These are phyloP conservation scores for Adansonia rubrostipa DNA, from an alignment of 441 rosid species.

Conservation along the genomic window DNA sequence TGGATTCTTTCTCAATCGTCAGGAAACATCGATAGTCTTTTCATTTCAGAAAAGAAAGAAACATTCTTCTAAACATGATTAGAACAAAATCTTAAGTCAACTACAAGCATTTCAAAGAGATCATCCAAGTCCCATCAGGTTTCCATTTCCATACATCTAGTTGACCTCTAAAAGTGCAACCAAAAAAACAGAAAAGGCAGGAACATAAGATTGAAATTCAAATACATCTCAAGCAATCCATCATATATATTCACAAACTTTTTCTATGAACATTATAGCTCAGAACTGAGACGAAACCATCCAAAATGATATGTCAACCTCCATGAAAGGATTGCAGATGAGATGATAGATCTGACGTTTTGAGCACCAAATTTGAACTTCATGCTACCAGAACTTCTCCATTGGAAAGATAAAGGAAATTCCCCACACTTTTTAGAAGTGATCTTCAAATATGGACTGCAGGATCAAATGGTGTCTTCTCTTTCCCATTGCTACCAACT, in stretches of 20 bases:
- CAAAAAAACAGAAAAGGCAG: neutral
- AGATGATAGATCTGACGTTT: conserved; percentile 5
- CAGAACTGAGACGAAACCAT: neutral
- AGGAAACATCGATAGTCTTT: neutral
- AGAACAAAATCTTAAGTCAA: conserved; percentile 5
- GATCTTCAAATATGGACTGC: conserved; percentile 13
- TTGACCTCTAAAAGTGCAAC: conserved; percentile 6
- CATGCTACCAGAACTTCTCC: conserved; percentile 17
- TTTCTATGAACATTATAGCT: conserved; percentile 2
- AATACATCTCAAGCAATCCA: conserved; percentile 2
- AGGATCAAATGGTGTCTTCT: conserved; percentile 27
- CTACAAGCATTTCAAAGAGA: conserved; percentile 4
- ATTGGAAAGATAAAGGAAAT: neutral
- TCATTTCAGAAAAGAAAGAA: neutral
- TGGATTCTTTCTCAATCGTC: neutral
- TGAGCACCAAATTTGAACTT: neutral
- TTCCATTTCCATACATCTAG: conserved; percentile 12
- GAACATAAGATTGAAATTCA: neutral
- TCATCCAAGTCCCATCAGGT: neutral
- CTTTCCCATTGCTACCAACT: conserved; percentile 30
- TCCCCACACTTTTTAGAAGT: neutral
- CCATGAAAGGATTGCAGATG: conserved; percentile 1
- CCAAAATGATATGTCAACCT: neutral
- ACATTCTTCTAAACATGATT: neutral
- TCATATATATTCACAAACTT: neutral